phyloP scores from a whole-genome alignment of 2,329 filamentous ascomycete species.

The Colletotrichum somersetense region DNA sequence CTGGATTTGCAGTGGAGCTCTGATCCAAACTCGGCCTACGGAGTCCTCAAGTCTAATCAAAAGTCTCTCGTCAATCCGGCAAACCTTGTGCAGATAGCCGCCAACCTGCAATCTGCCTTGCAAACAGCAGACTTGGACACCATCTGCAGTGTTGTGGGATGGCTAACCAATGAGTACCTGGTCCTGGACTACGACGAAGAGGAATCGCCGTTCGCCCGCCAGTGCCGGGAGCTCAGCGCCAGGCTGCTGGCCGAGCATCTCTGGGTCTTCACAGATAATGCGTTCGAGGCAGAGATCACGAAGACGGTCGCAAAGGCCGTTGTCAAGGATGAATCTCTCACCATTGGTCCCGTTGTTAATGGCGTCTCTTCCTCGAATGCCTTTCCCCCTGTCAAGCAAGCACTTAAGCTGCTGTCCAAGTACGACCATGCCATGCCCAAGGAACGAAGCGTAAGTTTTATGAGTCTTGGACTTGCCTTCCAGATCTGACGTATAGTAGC shows the following conservation, averaged over 20 bases:
- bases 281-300: constrained; percentile 67
- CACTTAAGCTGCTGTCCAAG: constrained; percentile 69
- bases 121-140: constrained; percentile 62
- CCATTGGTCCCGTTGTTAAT: constrained; percentile 62
- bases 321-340: constrained; percentile 61
- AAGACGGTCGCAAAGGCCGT: constrained; percentile 66
- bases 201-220: constrained; percentile 62
- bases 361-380: constrained; percentile 68
- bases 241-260: constrained; percentile 68
- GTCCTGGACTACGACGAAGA: constrained; percentile 69
- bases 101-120: constrained; percentile 62
- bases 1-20: constrained; percentile 67
- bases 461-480: accelerated
- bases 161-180: constrained; percentile 70
- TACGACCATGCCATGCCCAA: constrained; percentile 76
- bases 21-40: constrained; percentile 63
- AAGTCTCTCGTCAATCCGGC: constrained; percentile 66
- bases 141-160: constrained; percentile 68
- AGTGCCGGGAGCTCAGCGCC: constrained; percentile 68
- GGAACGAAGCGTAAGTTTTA: constrained; percentile 67
- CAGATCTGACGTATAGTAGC: constrained; percentile 47
- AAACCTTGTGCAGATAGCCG: constrained; percentile 66
- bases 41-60: constrained; percentile 62
- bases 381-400: constrained; percentile 68
- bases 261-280: constrained; percentile 67